Percentiles rank a stretch among this genome's conserved stretches.
Evolutionary conservation across 2,329 filamentous ascomycete genomes (phyloP).

Genomic region (Sordariomycetes sp.): DNA sequence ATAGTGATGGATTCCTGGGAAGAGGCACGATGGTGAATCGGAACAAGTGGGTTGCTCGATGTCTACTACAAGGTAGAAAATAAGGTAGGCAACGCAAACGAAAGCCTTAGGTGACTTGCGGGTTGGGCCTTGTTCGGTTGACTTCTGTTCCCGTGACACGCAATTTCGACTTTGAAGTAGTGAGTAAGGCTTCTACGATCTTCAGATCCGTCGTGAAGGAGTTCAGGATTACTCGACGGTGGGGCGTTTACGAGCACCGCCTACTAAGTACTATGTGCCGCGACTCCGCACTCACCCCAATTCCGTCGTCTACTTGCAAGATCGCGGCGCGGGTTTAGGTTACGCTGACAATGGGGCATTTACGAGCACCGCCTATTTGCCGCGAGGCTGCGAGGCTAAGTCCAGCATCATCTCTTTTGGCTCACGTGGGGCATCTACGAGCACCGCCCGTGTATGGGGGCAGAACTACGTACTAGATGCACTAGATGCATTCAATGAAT

Average conservation of each 20-base stretch:
- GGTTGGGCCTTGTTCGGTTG: background rate
- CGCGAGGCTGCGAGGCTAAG: background rate
- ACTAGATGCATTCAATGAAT: background rate
- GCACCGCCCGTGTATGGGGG: background rate
- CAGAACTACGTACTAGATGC: background rate
- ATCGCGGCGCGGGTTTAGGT: background rate
- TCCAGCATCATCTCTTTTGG: too few species aligned
- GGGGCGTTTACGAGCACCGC: background rate
- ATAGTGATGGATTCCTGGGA: too few species aligned
- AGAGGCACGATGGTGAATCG: too few species aligned
- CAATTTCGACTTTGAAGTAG: background rate
- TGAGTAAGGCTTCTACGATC: background rate
- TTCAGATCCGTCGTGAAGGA: background rate
- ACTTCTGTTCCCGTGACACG: background rate
- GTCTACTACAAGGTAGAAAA: background rate
- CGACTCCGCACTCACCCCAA: background rate
- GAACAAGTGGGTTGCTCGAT: too few species aligned
- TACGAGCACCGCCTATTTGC: background rate
- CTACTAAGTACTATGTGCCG: background rate
- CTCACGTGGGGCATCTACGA: background rate
- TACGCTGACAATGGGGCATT: background rate
- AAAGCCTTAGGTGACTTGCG: background rate
- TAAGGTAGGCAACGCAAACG: background rate
- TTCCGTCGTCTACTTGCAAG: background rate
- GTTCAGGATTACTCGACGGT: background rate